phyloP scores from a whole-genome alignment of 2,329 filamentous ascomycete genomes.

The Aotearoamyces nothofagi region DNA sequence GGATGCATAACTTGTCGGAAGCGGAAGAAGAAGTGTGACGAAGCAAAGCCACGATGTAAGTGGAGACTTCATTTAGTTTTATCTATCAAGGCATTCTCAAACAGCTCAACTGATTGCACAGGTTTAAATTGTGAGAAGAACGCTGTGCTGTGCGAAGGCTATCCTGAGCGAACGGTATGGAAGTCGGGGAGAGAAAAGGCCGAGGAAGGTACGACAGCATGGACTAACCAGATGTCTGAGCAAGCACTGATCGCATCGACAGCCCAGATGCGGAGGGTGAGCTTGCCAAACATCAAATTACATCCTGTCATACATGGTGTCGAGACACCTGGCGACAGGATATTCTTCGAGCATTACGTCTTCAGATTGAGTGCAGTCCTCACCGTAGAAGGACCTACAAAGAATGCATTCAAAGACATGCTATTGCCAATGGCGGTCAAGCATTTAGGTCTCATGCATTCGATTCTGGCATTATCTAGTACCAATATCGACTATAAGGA shows the following conservation, averaged over 20 bases:
- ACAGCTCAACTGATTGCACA: slow-evolving; percentile 19
- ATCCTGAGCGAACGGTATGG: slow-evolving; percentile 76
- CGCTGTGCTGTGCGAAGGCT: slow-evolving; percentile 79
- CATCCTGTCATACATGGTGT: slow-evolving; percentile 64
- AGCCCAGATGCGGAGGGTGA: slow-evolving; percentile 34
- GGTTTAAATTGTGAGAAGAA: slow-evolving; percentile 83
- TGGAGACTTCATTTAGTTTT: too few relatives aligned
- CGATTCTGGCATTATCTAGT: slow-evolving; percentile 68
- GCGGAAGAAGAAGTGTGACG: slow-evolving; percentile 97
- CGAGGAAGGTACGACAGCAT: slow-evolving; percentile 40
- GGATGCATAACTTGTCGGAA: slow-evolving; percentile 84
- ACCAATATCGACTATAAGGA: slow-evolving; percentile 54
- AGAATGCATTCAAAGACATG: slow-evolving; percentile 76
- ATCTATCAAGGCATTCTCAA: not conserved
- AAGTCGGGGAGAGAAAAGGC: slow-evolving; percentile 67
- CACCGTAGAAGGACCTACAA: slow-evolving; percentile 60
- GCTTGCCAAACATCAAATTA: slow-evolving; percentile 37
- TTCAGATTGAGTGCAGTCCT: slow-evolving; percentile 65
- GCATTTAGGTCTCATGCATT: slow-evolving; percentile 79
- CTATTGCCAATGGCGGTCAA: slow-evolving; percentile 68
- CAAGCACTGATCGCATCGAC: slow-evolving; percentile 15
- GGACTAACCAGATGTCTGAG: slow-evolving; percentile 8
- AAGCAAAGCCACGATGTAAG: slow-evolving; percentile 83
- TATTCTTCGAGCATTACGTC: slow-evolving; percentile 75
- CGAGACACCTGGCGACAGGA: slow-evolving; percentile 63